A percentile compares a stretch with the other conserved stretches of the same genome.
These are phyloP conservation scores for Ceratobasidium sp. DNA, from an alignment of 1,284 basidiomycete genomes.

Conservation along the genomic window DNA sequence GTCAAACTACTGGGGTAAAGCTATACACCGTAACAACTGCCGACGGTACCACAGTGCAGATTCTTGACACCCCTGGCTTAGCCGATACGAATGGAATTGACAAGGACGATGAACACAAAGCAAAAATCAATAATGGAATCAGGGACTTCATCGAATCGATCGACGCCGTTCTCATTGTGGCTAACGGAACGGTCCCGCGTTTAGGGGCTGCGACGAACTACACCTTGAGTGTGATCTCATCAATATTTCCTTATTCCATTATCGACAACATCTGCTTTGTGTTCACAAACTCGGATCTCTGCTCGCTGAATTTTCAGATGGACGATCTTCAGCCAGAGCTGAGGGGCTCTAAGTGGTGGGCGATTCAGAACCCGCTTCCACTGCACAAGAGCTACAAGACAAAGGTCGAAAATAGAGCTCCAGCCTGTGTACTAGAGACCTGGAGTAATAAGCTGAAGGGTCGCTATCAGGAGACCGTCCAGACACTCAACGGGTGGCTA, in stretches of 20 bases:
- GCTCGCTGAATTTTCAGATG: slow-evolving; percentile 50
- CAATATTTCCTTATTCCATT: slow-evolving; percentile 51
- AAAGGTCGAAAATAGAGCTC: background rate
- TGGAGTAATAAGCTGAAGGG: background rate
- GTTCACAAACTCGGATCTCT: slow-evolving; percentile 50
- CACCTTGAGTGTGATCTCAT: slow-evolving; percentile 49
- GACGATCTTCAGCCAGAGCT: slow-evolving; percentile 43
- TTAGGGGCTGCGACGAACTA: slow-evolving; percentile 50
- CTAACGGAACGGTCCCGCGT: slow-evolving; percentile 51
- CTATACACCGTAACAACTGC: slow-evolving; percentile 7
- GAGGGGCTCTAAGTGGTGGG: background rate
- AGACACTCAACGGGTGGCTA: slow-evolving; percentile 22
- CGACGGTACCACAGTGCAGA: slow-evolving; percentile 44
- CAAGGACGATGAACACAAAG: slow-evolving; percentile 48
- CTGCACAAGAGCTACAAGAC: slow-evolving; percentile 20
- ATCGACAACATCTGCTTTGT: slow-evolving; percentile 51
- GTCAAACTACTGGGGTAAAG: slow-evolving; percentile 7
- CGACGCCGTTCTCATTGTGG: slow-evolving; percentile 37
- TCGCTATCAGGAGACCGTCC: background rate
- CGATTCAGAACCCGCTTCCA: slow-evolving; percentile 23
- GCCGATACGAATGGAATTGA: slow-evolving; percentile 49
- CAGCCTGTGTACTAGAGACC: background rate
- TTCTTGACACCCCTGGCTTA: slow-evolving; percentile 51
- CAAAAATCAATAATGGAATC: slow-evolving; percentile 47
- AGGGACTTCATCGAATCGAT: slow-evolving; percentile 45